Base-by-base conservation (phyloP, 139 green algal genomes). In the Chlamydomonas urium region DNA sequence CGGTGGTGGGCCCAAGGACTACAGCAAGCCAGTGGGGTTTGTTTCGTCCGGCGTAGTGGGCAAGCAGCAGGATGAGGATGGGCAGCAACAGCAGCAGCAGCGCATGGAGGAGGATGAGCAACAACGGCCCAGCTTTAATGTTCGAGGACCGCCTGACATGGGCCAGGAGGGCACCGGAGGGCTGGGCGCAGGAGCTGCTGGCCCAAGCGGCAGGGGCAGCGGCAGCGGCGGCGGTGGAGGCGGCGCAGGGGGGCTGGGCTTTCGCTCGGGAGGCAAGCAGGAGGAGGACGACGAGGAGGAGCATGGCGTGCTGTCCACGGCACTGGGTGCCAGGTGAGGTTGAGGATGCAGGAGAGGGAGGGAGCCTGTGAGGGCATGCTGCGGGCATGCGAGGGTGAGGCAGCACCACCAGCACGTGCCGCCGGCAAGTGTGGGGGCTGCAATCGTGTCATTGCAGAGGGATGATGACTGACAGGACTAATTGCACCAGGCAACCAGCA, bases 261-360 rank as follows among this genome's bases (percentile, higher is more conserved):
- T 87, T 61, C 69, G 42, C 65, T 70, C 23, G 42, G 59, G 35
- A 32, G 60, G 60, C 19, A 26, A 47, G 17, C 60, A 67, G 26
- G 24, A 37, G 4, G 47, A 79, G 23, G 65, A 77, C n/a, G 82
- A 82, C 2, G 82, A 80, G 19, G 82, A 80, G 1, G 78, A 71
- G 14, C 65, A 84, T 34, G 73, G 75, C 38, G 47, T 95, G 33
- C 77, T 96, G 57, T 91, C 91, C 1, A 90, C 85, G 24, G 83
- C 85, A 17, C 96, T 97, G 79, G 92, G 92, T 10, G 66, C 85
- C 26, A 77, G 79, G 80, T 87, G 58, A 21, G 17, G 21, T 56
- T 26, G 45, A 56, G 17, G 17, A 56, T 56, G 17, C 45, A 56
- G 17, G 21, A 26, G 45, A 56, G 21, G 45, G 17, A 26, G 17